These are phyloP conservation scores for Cryoendolithus antarcticus DNA, from an alignment of 2,329 filamentous ascomycete genomes.

Conservation along the genomic window DNA sequence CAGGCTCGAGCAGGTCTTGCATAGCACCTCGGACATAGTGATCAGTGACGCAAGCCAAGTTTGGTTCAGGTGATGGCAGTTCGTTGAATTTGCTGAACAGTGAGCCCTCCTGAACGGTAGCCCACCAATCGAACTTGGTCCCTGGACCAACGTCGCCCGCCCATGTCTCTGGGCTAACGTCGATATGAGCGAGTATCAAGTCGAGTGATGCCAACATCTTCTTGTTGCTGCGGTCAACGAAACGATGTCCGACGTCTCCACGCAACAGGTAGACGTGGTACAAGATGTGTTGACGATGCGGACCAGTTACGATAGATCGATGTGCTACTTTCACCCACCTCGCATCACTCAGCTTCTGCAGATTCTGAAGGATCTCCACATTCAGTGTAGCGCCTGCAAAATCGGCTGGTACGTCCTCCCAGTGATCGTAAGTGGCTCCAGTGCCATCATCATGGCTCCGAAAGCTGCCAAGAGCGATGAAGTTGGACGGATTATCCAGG, in stretches of 20 bases:
- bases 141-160: conserved; percentile 26
- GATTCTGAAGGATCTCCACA: too few species aligned
- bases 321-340: too few species aligned
- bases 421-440: too few species aligned
- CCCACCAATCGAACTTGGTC: conserved; percentile 27
- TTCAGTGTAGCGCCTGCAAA: too few species aligned
- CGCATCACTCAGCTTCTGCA: too few species aligned
- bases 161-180: conserved; percentile 48
- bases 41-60: conserved; percentile 37
- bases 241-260: conserved; percentile 42
- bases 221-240: conserved; percentile 38
- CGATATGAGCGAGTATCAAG: conserved; percentile 39
- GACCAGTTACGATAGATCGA: too few species aligned
- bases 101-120: conserved; percentile 36
- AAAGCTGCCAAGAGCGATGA: too few species aligned
- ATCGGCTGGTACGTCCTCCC: too few species aligned
- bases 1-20: conserved; percentile 38
- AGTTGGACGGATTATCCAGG: too few species aligned
- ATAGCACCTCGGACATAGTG: conserved; percentile 42
- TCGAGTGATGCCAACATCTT: conserved; percentile 36
- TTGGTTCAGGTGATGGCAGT: conserved; percentile 54
- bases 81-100: conserved; percentile 63
- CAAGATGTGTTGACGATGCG: conserved; percentile 4
- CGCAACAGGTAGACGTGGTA: conserved; percentile 18
- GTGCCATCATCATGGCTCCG: too few species aligned